Conservation (phyloP, 1,284 basidiomycete species). For the Pterulicium gracile region DNA sequence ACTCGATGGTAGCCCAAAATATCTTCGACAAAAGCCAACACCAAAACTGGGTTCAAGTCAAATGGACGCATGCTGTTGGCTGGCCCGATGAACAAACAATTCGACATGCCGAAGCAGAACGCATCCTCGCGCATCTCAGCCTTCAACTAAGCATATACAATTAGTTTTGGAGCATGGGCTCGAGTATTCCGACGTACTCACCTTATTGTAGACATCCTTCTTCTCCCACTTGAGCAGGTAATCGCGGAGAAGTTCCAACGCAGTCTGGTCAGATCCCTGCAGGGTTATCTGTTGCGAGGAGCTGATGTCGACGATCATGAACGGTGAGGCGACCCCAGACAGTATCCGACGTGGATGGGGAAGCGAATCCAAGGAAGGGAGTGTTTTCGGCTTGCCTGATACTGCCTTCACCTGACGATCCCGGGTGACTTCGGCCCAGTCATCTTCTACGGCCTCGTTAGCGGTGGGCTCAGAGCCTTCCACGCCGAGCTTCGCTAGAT, state of each 20-base stretch:
- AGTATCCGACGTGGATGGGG: background rate
- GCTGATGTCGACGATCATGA: background rate
- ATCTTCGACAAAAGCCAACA: background rate
- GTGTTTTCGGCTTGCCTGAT: background rate
- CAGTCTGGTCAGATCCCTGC: background rate
- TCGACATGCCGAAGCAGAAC: background rate
- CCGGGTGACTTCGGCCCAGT: slow-evolving; percentile 20
- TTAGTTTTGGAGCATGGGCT: background rate
- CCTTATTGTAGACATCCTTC: background rate
- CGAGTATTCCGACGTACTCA: background rate
- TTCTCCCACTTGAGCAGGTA: background rate
- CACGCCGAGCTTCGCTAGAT: slow-evolving; percentile 20
- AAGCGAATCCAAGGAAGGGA: background rate
- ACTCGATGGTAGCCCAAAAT: background rate
- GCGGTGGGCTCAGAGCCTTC: slow-evolving; percentile 11
- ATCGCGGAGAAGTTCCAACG: background rate
- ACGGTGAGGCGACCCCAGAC: background rate
- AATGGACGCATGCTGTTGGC: background rate
- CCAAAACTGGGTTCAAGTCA: background rate
- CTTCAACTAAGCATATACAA: background rate
- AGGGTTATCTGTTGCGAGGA: background rate
- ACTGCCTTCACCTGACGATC: slow-evolving; percentile 6
- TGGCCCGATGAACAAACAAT: background rate
- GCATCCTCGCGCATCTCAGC: background rate
- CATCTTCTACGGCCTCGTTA: slow-evolving; percentile 15